Base-by-base conservation (phyloP, 2,329 filamentous ascomycete species). In the Corniculantispora saksenae region DNA sequence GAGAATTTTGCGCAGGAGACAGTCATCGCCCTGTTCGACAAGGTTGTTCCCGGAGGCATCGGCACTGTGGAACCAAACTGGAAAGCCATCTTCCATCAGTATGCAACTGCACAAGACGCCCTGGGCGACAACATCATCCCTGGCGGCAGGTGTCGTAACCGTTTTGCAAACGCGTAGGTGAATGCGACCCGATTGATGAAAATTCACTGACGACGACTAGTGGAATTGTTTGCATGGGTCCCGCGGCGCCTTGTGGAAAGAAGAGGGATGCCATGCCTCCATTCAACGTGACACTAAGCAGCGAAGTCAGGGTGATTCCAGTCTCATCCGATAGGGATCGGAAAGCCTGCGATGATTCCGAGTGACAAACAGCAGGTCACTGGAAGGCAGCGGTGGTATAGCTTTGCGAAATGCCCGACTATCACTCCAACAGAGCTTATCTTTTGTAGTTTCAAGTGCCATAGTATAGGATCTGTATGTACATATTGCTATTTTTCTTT, bases 1-100 rank as follows among this genome's bases (percentile, higher is more conserved):
- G 70, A 72, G 67, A 64, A 70, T 67, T 69, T 71, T 58, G 70
- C 70, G 19, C 69, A 72, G 66, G 55, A 67, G 48, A 70, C 65
- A 25, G 50, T 69, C 21, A 57, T 72, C 13, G 64, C 63, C 21
- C 61, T 72, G 15, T 71, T 67, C 63, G 69, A 72, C 57, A 67
- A 67, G 54, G 57, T 67, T 51, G 69, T 72, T 13, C 68, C 68
- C 6, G 69, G 67, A 43, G 71, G 70, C 15, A 50, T 70, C 21
- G 65, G 47, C 23, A 53, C 19, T 4, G 67, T 71, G 32, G 66
- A 70, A 61, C 67, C 69, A 29, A 70, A 67, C 66, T 60, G 56
- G 56, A 38, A 56, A 32, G 48, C 48, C 38, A 65, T 65, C 50
- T 55, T 55, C 45, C 47, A 65, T 56, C 63, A 65, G 35, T 65